These are phyloP conservation scores for Tetrastigma voinierianum DNA, from an alignment of 164 flowering plant genomes.

Conservation along the genomic window DNA sequence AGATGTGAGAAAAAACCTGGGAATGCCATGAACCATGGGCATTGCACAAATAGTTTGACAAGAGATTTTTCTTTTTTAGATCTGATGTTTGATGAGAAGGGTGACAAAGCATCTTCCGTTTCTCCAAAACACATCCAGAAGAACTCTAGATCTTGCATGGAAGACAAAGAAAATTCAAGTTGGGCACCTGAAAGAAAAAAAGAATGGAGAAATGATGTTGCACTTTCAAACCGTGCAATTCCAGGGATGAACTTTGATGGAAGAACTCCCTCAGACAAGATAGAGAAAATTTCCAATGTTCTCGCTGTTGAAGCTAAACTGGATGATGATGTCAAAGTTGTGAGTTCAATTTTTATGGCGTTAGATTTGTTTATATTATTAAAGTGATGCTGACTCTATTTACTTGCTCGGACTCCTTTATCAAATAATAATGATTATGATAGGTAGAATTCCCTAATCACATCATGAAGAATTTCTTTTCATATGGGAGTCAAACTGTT, in stretches of 20 bases:
- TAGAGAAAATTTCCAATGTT: conserved; percentile 2
- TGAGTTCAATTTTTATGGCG: conserved; percentile 9
- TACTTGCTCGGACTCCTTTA: no score
- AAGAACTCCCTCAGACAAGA: conserved; percentile 9
- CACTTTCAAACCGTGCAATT: conserved; percentile 1
- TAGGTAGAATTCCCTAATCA: no score
- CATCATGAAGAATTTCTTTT: no score
- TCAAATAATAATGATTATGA: no score
- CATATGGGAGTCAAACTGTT: no score
- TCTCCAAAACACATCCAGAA: background rate
- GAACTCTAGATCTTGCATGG: conserved; percentile 6
- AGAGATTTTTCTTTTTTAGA: conserved; percentile 55
- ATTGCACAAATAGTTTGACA: conserved; percentile 32
- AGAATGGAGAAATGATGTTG: conserved; percentile 9
- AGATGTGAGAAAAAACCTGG: conserved; percentile 68
- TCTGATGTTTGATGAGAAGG: conserved; percentile 39
- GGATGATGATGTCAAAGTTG: conserved; percentile 16
- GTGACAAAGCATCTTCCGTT: background rate
- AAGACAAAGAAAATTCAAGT: conserved; percentile 34
- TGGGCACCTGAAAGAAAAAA: conserved; percentile 16
- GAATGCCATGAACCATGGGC: conserved; percentile 28
- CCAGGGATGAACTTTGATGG: conserved; percentile 7
- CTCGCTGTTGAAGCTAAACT: conserved; percentile 10
- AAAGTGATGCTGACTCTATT: background rate
- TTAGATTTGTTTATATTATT: background rate